phyloP scores from a whole-genome alignment of 164 flowering plant species.

The Buxus sempervirens region DNA sequence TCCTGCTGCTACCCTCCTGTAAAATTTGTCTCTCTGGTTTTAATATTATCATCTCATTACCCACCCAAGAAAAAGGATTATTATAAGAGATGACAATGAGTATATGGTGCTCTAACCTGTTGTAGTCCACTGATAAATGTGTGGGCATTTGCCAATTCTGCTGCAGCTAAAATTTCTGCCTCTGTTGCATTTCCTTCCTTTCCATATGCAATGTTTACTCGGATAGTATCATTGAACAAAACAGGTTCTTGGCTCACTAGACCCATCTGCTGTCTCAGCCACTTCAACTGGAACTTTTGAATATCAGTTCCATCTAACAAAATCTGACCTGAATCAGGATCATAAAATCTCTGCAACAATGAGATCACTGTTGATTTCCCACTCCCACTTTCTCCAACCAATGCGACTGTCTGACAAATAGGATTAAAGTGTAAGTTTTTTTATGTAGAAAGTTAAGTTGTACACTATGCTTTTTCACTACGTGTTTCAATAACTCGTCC shows the following conservation, averaged over 20 bases:
- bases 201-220: slow-evolving; percentile 27
- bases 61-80: too few relatives aligned
- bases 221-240: slow-evolving; percentile 19
- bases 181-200: slow-evolving; percentile 24
- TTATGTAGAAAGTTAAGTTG: not conserved
- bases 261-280: slow-evolving; percentile 59
- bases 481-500: not conserved
- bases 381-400: slow-evolving; percentile 31
- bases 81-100: not conserved
- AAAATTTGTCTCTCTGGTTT: too few relatives aligned
- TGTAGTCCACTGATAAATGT: slow-evolving; percentile 22
- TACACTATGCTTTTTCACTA: too few relatives aligned
- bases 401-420: slow-evolving; percentile 19
- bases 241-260: slow-evolving; percentile 15
- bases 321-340: slow-evolving; percentile 38
- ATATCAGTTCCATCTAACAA: slow-evolving; percentile 54
- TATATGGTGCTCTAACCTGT: slow-evolving; percentile 6
- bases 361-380: slow-evolving; percentile 48
- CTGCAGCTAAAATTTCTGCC: slow-evolving; percentile 23
- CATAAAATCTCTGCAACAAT: slow-evolving; percentile 60
- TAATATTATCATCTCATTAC: too few relatives aligned
- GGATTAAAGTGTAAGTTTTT: not conserved
- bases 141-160: slow-evolving; percentile 27
- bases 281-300: slow-evolving; percentile 42
- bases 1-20: too few relatives aligned